phyloP scores from a whole-genome alignment of 495 filamentous ascomycete species.

The Penicillium nucicola region DNA sequence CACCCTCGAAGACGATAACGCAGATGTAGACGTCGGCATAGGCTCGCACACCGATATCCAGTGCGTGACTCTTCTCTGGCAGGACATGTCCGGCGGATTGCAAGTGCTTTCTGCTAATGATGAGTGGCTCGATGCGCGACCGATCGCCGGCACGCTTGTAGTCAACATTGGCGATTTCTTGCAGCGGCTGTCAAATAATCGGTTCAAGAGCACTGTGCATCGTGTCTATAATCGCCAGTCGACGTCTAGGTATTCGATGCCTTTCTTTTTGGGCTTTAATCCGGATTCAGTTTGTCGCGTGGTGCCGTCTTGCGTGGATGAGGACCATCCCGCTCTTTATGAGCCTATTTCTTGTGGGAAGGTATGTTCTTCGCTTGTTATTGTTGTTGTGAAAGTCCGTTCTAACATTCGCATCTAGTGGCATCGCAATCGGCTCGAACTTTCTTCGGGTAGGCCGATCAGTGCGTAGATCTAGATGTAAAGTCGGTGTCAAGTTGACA shows the following conservation, averaged over 20 bases:
- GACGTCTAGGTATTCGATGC: constrained; percentile 54
- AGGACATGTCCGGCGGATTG: constrained; percentile 51
- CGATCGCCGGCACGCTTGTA: constrained; percentile 55
- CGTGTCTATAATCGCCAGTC: constrained; percentile 48
- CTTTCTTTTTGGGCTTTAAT: constrained; percentile 57
- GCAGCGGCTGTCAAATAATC: constrained; percentile 59
- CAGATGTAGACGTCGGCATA: constrained; percentile 41
- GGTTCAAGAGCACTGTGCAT: constrained; percentile 58
- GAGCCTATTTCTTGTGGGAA: constrained; percentile 57
- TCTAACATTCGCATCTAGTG: constrained; percentile 17
- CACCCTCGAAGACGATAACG: constrained; percentile 11
- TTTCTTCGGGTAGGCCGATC: constrained; percentile 34
- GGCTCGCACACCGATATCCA: constrained; percentile 59
- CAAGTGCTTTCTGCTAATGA: constrained; percentile 50
- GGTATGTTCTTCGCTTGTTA: constrained; percentile 7
- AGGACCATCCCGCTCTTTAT: constrained; percentile 51
- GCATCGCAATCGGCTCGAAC: constrained; percentile 39
- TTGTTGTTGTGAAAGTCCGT: not conserved
- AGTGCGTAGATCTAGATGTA: too few species aligned
- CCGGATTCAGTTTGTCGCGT: constrained; percentile 43
- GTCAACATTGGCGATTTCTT: constrained; percentile 68
- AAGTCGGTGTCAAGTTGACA: too few species aligned
- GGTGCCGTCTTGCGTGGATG: constrained; percentile 51
- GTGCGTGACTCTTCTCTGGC: constrained; percentile 56
- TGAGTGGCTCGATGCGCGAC: constrained; percentile 54